Percentiles rank a stretch among this genome's conserved stretches.
Conservation (phyloP, 2,329 filamentous ascomycete genomes). For the Xenoacremonium recifei region DNA sequence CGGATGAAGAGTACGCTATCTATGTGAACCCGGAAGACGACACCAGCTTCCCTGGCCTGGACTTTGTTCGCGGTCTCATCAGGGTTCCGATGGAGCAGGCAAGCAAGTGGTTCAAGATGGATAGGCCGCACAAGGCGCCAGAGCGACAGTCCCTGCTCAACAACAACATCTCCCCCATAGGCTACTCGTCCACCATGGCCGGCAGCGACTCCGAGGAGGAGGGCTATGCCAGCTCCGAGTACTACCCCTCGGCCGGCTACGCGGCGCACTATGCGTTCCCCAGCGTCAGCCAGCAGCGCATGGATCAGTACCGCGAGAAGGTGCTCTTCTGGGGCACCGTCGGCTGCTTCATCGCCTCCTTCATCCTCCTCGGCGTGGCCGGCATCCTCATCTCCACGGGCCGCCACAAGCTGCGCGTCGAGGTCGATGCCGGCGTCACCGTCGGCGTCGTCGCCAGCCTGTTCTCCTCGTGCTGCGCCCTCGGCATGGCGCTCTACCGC, state of each 20-base stretch:
- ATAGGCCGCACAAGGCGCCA: constrained; percentile 22
- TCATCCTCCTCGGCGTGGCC: constrained; percentile 63
- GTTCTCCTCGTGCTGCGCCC: constrained; percentile 59
- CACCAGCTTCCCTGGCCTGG: constrained; percentile 60
- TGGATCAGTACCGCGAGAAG: constrained; percentile 50
- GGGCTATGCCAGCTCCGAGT: constrained; percentile 53
- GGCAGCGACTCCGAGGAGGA: constrained; percentile 44
- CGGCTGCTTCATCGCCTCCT: constrained; percentile 56
- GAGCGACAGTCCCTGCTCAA: constrained; percentile 30
- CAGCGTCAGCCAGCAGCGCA: constrained; percentile 49
- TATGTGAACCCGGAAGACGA: constrained; percentile 70
- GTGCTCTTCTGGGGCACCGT: constrained; percentile 54
- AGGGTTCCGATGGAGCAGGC: constrained; percentile 49
- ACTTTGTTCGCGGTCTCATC: constrained; percentile 55
- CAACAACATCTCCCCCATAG: constrained; percentile 21
- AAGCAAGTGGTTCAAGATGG: constrained; percentile 46
- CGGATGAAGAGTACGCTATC: constrained; percentile 63
- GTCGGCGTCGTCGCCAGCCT: constrained; percentile 68
- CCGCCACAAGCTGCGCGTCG: constrained; percentile 62
- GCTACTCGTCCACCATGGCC: constrained; percentile 29
- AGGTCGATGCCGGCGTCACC: constrained; percentile 72
- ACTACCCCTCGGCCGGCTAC: constrained; percentile 50
- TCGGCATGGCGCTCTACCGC: constrained; percentile 58
- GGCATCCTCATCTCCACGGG: constrained; percentile 67
- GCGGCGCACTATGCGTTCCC: constrained; percentile 54